A percentile compares a stretch with the other conserved stretches of the same genome.
phyloP scores from a whole-genome alignment of 2,329 filamentous ascomycete genomes.

The Ophiostoma pallidulum region DNA sequence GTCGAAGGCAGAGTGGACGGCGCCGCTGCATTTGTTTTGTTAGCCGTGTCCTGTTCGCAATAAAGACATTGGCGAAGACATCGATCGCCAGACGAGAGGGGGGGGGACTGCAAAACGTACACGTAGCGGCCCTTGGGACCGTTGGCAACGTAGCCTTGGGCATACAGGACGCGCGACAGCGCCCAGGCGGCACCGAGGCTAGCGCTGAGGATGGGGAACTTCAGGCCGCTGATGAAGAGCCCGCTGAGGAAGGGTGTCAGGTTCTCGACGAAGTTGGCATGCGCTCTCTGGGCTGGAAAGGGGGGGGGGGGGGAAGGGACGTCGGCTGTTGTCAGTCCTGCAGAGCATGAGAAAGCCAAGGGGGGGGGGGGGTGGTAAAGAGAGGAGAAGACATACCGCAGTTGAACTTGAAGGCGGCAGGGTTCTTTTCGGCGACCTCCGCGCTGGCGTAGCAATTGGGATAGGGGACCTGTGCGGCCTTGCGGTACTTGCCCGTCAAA shows the following conservation, averaged over 20 bases:
- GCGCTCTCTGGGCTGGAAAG: constrained; percentile 45
- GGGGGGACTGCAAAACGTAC: constrained; percentile 24
- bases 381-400: constrained; percentile 40
- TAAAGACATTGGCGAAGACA: not conserved
- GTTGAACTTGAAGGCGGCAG: constrained; percentile 50
- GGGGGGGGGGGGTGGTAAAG: not conserved
- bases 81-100: no score
- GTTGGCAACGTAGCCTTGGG: constrained; percentile 40
- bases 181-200: constrained; percentile 43
- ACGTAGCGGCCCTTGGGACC: constrained; percentile 37
- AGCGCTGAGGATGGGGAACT: constrained; percentile 42
- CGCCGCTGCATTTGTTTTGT: constrained; percentile 27
- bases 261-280: constrained; percentile 57
- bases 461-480: constrained; percentile 43
- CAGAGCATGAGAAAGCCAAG: not conserved
- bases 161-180: constrained; percentile 43
- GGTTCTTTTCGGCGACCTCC: constrained; percentile 45
- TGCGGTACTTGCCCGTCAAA: constrained; percentile 41
- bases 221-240: constrained; percentile 47
- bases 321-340: not conserved
- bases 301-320: not conserved
- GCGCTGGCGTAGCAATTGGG: constrained; percentile 47
- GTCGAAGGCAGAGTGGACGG: constrained; percentile 27
- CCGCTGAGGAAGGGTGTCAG: constrained; percentile 41
- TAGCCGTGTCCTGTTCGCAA: not conserved